Base-by-base conservation (phyloP, 2,329 filamentous ascomycete genomes). In the Canariomyces notabilis region DNA sequence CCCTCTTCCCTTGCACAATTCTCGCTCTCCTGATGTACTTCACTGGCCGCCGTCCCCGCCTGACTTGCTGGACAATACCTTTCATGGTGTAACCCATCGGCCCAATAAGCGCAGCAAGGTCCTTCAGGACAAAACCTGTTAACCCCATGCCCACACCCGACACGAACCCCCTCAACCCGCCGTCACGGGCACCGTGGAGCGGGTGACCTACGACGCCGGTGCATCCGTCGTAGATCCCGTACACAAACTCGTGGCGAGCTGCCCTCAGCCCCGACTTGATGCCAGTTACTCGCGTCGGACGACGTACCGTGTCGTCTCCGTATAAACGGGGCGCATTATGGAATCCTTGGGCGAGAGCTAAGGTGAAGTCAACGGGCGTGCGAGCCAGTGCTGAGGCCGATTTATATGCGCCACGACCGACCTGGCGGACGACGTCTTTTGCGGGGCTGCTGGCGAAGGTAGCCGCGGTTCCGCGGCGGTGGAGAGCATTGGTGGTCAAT, bases 321-420 rank as follows among this genome's bases (percentile, higher is more conserved):
- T 87, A 87, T 0, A 87, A 69, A 2, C 81, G 75, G 1, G 83
- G 83, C 0, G 80, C 81, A 53, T 87, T 87, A 60, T 86, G 82
- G 52, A 86, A 85, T 1, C 82, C 83, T 58, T 85, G 81, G 1
- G 80, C 79, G 2, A 86, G 60, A 0, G 80, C 79, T 33, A 85
- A 64, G 0, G 75, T 72, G 2, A 85, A 61, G 55, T 83, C 75
- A 53, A 83, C 75, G 0, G 83, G 83, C 0, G 79, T 76, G 50
- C 68, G 71, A 6, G 70, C 71, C 4, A 83, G 63, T 4, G 79
- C 76, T 2, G 67, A 59, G 0, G 72, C 72, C 0, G 77, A 73
- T 52, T 73, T 72, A 19, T 66, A 67, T 15, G 80, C 64, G 1
- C 76, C 78, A 44, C 68, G 67, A 3, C 70, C 68, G n/a, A 81